Conservation (phyloP, 2,329 filamentous ascomycete genomes). For the Fusarium circinatum region DNA sequence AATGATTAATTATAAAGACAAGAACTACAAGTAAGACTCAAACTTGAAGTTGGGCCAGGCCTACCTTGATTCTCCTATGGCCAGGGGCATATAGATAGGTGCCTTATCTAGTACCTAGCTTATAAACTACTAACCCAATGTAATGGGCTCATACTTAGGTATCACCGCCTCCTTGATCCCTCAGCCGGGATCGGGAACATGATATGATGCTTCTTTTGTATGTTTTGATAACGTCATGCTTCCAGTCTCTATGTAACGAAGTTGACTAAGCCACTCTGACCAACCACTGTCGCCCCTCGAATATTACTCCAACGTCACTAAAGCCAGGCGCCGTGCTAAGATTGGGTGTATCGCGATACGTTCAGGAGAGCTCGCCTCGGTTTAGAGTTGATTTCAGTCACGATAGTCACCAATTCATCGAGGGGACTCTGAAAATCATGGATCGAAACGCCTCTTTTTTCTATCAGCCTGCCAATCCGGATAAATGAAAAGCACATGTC, state of each 20-base stretch:
- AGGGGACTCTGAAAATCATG: background rate
- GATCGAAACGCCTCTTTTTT: background rate
- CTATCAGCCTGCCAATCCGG: background rate
- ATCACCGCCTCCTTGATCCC: background rate
- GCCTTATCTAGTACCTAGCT: too few species aligned
- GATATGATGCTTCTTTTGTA: background rate
- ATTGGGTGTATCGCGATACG: constrained; percentile 3
- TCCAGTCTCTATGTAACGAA: background rate
- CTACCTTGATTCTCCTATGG: too few species aligned
- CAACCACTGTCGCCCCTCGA: background rate
- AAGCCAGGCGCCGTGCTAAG: background rate
- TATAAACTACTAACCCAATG: too few species aligned
- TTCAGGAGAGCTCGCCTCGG: background rate
- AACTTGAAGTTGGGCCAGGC: background rate
- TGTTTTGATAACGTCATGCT: background rate
- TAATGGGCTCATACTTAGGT: background rate
- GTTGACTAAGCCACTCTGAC: background rate
- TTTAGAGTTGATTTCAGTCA: background rate
- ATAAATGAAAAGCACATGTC: background rate
- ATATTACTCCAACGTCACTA: background rate
- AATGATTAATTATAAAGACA: too few species aligned
- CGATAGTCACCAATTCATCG: background rate
- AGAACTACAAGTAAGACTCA: background rate
- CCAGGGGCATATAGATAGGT: background rate
- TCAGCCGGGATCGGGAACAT: background rate